Conservation (phyloP, 2,329 filamentous ascomycete species). For the Fusarium sterilihyphosum region DNA sequence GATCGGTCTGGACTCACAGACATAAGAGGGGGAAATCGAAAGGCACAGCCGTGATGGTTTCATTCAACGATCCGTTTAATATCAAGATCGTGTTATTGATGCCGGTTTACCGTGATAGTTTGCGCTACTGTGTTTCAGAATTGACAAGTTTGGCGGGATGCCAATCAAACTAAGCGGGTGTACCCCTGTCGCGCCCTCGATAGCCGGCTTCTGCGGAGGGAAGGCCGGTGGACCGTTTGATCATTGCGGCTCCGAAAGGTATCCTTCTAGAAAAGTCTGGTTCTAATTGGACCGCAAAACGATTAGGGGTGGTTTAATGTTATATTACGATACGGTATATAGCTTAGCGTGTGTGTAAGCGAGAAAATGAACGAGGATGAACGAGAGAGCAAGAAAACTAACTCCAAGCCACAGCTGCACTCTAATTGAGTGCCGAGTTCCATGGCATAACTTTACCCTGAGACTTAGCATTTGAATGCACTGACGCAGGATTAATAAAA, state of each 20-base stretch:
- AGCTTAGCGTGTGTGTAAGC: background rate
- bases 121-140: background rate
- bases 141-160: background rate
- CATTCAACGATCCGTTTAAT: conserved; percentile 1
- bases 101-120: conserved; percentile 3
- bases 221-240: background rate
- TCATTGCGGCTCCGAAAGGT: background rate
- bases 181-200: background rate
- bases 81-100: background rate
- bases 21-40: background rate
- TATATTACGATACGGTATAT: background rate
- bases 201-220: background rate
- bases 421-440: background rate
- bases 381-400: background rate
- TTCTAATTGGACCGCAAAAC: background rate
- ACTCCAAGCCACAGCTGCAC: background rate
- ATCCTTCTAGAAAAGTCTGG: background rate
- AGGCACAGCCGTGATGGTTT: background rate
- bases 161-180: background rate
- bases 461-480: background rate
- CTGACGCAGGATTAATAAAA: background rate
- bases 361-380: background rate
- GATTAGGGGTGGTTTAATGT: background rate
- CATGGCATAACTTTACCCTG: background rate
- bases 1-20: background rate